These are phyloP conservation scores for Paramarasmius palmivorus DNA, from an alignment of 1,284 basidiomycete species.

Conservation along the genomic window DNA sequence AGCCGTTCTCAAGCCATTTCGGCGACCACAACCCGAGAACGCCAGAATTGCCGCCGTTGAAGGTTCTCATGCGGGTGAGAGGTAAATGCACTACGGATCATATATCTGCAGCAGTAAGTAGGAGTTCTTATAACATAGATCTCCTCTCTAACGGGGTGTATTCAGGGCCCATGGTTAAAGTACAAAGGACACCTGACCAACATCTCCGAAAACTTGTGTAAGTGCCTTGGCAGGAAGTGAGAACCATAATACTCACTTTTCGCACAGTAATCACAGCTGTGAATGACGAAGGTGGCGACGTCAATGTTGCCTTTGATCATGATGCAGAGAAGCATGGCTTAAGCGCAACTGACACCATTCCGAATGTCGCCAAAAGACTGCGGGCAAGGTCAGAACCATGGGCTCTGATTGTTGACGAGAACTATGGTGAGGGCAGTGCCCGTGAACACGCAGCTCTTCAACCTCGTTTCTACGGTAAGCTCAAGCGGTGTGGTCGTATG, in stretches of 20 bases:
- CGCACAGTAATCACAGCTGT: slow-evolving; percentile 54
- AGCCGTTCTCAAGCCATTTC: slow-evolving; percentile 88
- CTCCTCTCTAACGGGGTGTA: slow-evolving; percentile 7
- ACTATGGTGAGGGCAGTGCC: slow-evolving; percentile 98
- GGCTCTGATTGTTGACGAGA: slow-evolving; percentile 95
- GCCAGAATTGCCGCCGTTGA: slow-evolving; percentile 80
- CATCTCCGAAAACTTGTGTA: slow-evolving; percentile 93
- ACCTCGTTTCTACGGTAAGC: slow-evolving; percentile 89
- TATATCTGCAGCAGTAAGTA: slow-evolving; percentile 87
- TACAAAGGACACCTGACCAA: slow-evolving; percentile 97
- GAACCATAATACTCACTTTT: background rate
- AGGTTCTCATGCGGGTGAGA: slow-evolving; percentile 87
- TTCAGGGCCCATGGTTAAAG: slow-evolving; percentile 93
- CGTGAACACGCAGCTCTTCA: slow-evolving; percentile 98
- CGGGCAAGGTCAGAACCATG: slow-evolving; percentile 84
- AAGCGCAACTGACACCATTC: slow-evolving; percentile 78
- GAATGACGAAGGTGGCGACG: slow-evolving; percentile 90
- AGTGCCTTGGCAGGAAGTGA: slow-evolving; percentile 38
- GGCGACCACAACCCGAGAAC: slow-evolving; percentile 49
- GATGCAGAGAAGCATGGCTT: slow-evolving; percentile 43
- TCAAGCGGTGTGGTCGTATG: background rate
- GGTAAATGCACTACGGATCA: slow-evolving; percentile 99
- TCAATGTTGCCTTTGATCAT: slow-evolving; percentile 87
- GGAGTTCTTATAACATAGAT: background rate
- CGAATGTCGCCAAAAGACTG: slow-evolving; percentile 85